Evolutionary conservation across 1,139 yeast genomes (phyloP).

Genomic region (Saccharomyces pastorianus): DNA sequence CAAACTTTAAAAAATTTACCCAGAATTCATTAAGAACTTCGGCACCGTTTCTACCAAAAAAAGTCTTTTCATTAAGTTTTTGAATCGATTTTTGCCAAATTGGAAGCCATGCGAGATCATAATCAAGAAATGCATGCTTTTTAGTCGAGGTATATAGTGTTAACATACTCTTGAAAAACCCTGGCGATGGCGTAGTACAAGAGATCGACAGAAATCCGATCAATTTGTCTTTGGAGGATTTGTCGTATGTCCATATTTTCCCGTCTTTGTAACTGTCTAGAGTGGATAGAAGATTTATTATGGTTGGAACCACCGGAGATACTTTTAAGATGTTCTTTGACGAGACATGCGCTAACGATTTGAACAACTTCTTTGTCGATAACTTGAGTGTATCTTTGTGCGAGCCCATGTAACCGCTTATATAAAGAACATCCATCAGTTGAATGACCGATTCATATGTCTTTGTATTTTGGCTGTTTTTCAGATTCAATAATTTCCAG

Average conservation of each 20-base stretch:
- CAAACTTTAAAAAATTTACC: slow-evolving; percentile 11
- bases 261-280: slow-evolving; percentile 30
- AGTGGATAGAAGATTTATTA: slow-evolving; percentile 16
- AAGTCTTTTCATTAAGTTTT: slow-evolving; percentile 17
- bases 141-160: slow-evolving; percentile 11
- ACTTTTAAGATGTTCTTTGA: slow-evolving; percentile 36
- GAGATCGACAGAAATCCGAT: slow-evolving; percentile 44
- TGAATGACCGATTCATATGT: slow-evolving; percentile 41
- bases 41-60: slow-evolving; percentile 22
- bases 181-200: slow-evolving; percentile 43
- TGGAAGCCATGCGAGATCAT: slow-evolving; percentile 19
- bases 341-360: slow-evolving; percentile 41
- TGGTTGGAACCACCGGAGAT: slow-evolving; percentile 41
- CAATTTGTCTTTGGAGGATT: slow-evolving; percentile 39
- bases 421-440: slow-evolving; percentile 31
- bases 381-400: slow-evolving; percentile 37
- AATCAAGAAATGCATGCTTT: slow-evolving; percentile 11
- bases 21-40: slow-evolving; percentile 22
- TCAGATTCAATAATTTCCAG: slow-evolving; percentile 37
- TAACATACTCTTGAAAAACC: slow-evolving; percentile 38
- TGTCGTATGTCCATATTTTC: slow-evolving; percentile 46
- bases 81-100: slow-evolving; percentile 20
- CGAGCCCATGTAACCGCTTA: slow-evolving; percentile 17
- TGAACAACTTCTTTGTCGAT: slow-evolving; percentile 44
- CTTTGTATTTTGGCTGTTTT: slow-evolving; percentile 35